These are phyloP conservation scores for Echium plantagineum DNA, from an alignment of 257 asterid species.

Conservation along the genomic window DNA sequence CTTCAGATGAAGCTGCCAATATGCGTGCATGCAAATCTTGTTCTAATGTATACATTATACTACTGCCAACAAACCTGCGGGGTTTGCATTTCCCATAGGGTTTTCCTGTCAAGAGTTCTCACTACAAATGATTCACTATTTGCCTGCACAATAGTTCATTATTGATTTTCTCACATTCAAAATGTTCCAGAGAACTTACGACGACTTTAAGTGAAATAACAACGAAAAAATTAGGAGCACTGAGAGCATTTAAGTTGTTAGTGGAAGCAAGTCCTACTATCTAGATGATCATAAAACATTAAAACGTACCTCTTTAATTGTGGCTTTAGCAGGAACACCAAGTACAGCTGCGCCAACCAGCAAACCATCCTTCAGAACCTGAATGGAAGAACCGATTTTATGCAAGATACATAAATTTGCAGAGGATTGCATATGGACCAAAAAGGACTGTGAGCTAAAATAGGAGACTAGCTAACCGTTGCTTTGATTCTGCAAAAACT, in stretches of 20 bases:
- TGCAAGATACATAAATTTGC: not conserved
- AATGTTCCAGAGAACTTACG: not conserved
- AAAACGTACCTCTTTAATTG: slow-evolving; percentile 72
- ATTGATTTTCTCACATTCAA: not conserved
- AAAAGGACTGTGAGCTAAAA: not conserved
- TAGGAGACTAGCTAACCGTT: not conserved
- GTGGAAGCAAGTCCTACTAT: not conserved
- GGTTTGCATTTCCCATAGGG: slow-evolving; percentile 99
- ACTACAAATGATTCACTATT: slow-evolving; percentile 71
- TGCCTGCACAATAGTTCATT: slow-evolving; percentile 39
- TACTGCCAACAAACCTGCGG: slow-evolving; percentile 57
- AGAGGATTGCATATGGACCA: not conserved
- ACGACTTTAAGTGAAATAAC: not conserved
- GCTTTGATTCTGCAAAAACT: not conserved
- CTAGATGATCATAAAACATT: slow-evolving; percentile 1
- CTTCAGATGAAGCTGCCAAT: not conserved
- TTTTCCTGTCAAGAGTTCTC: slow-evolving; percentile 78
- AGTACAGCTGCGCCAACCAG: slow-evolving; percentile 93
- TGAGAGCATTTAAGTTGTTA: not conserved
- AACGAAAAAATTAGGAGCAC: not conserved
- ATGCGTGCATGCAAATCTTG: not conserved
- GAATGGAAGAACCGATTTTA: slow-evolving; percentile 14
- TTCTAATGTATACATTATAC: not conserved
- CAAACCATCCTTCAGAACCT: slow-evolving; percentile 85
- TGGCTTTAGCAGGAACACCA: slow-evolving; percentile 95